Evolutionary conservation across 31 red algal species (phyloP).

Genomic region (Porphyra umbilicalis): DNA sequence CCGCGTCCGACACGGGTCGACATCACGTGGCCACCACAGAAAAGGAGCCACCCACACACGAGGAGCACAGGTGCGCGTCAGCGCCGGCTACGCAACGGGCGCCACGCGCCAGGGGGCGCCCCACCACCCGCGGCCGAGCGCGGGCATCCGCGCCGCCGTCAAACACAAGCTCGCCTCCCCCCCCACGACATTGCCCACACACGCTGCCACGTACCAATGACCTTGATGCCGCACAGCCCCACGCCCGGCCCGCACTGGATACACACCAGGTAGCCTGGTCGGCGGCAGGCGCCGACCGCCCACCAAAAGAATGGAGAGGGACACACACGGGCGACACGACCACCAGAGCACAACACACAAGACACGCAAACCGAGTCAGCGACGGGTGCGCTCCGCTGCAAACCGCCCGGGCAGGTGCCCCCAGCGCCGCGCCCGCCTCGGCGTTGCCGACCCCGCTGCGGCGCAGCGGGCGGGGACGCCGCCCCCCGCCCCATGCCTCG

Average conservation of each 20-base stretch:
- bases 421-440: background rate
- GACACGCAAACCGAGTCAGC: background rate
- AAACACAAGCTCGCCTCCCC: background rate
- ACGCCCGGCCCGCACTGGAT: background rate
- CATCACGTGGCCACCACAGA: background rate
- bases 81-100: background rate
- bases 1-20: too few species aligned
- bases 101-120: background rate
- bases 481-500: too few species aligned
- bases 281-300: background rate
- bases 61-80: background rate
- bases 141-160: background rate
- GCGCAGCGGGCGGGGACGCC: too few species aligned
- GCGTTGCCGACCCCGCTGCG: too few species aligned
- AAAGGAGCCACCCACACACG: background rate
- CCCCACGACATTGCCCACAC: background rate
- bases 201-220: background rate
- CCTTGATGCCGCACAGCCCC: background rate
- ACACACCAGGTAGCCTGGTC: background rate
- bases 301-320: background rate
- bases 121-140: background rate
- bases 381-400: too few species aligned
- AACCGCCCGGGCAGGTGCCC: background rate
- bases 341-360: background rate
- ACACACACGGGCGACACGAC: background rate